These are phyloP conservation scores for Xylaria sp. DNA, from an alignment of 2,329 filamentous ascomycete species.

Conservation along the genomic window DNA sequence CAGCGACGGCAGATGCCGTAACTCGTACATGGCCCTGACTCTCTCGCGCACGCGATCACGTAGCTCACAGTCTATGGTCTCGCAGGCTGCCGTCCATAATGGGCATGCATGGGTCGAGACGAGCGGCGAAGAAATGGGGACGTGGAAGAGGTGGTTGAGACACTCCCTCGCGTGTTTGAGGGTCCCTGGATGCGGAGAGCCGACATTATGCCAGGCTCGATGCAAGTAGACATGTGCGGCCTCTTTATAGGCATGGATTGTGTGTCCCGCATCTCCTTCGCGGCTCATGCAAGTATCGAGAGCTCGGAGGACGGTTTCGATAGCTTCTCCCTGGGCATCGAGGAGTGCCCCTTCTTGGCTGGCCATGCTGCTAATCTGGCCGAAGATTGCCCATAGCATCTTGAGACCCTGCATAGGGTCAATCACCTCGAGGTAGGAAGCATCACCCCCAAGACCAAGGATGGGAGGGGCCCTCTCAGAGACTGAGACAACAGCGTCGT, in stretches of 20 bases:
- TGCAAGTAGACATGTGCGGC: slow-evolving; percentile 49
- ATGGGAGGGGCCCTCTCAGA: slow-evolving; percentile 44
- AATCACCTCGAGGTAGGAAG: slow-evolving; percentile 36
- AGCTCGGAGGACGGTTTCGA: slow-evolving; percentile 19
- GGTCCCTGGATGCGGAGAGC: slow-evolving; percentile 38
- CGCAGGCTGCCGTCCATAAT: slow-evolving; percentile 49
- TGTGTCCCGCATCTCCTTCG: slow-evolving; percentile 42
- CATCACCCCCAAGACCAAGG: slow-evolving; percentile 36
- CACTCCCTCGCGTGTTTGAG: slow-evolving; percentile 43
- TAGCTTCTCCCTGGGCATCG: slow-evolving; percentile 24
- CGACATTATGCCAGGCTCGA: slow-evolving; percentile 45
- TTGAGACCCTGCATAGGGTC: slow-evolving; percentile 20
- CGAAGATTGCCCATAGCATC: slow-evolving; percentile 27
- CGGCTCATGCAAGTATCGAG: neutral
- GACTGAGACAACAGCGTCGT: slow-evolving; percentile 49
- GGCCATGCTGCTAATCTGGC: slow-evolving; percentile 33
- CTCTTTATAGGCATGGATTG: slow-evolving; percentile 47
- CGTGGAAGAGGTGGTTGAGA: slow-evolving; percentile 43
- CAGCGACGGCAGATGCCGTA: slow-evolving; percentile 47
- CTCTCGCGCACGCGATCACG: slow-evolving; percentile 44
- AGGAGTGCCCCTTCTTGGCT: slow-evolving; percentile 14
- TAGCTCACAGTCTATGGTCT: slow-evolving; percentile 42
- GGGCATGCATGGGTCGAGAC: slow-evolving; percentile 49
- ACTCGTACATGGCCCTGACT: slow-evolving; percentile 46
- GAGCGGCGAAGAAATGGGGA: slow-evolving; percentile 46